phyloP scores from a whole-genome alignment of 225 moss, liverwort and hornwort species.

The Asterella californica region DNA sequence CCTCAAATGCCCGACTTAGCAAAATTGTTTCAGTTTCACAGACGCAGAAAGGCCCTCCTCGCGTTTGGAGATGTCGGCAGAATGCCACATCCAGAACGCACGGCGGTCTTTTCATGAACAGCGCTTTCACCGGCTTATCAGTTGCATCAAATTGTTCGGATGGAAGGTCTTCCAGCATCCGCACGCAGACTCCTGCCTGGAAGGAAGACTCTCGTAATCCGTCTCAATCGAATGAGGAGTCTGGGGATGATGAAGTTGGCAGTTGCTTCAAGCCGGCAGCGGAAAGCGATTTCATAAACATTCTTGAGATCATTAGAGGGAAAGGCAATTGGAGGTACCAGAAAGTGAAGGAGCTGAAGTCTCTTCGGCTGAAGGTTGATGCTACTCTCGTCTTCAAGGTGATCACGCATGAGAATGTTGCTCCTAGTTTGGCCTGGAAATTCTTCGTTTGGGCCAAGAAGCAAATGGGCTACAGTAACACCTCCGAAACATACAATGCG shows the following conservation, averaged over 20 bases:
- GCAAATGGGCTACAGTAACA: conserved; percentile 67
- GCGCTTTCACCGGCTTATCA: background rate
- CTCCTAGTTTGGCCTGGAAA: conserved; percentile 47
- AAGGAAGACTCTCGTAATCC: background rate
- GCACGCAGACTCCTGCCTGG: background rate
- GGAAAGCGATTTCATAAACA: conserved; percentile 17
- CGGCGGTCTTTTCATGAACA: background rate
- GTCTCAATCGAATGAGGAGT: background rate
- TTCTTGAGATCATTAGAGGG: conserved; percentile 29
- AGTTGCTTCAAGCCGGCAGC: background rate
- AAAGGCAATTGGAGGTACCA: conserved; percentile 43
- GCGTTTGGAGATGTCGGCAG: background rate
- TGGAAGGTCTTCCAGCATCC: background rate
- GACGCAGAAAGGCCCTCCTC: background rate
- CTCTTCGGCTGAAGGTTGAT: conserved; percentile 23
- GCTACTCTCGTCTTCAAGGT: conserved; percentile 32
- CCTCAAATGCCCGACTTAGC: background rate
- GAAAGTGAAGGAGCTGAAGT: conserved; percentile 37
- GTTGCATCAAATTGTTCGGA: background rate
- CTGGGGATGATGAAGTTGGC: background rate
- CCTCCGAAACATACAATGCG: conserved; percentile 60
- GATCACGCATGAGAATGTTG: conserved; percentile 26
- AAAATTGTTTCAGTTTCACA: background rate
- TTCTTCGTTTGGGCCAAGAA: conserved; percentile 87
- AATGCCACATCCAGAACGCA: background rate